Percentiles rank a stretch among this genome's conserved stretches.
Evolutionary conservation across 1,139 yeast species (phyloP).

Genomic region (Scheffersomyces segobiensis): DNA sequence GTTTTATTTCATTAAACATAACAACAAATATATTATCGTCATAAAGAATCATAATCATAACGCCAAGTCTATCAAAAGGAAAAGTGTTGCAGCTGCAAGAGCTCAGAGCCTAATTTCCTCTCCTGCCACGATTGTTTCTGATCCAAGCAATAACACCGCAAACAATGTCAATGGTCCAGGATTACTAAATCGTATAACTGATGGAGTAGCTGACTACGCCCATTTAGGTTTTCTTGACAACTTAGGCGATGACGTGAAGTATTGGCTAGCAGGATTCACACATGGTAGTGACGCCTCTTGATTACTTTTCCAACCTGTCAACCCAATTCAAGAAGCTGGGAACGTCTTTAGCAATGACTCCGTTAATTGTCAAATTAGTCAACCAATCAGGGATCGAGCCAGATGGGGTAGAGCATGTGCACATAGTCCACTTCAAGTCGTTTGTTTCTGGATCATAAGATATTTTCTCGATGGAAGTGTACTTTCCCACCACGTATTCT

Average conservation of each 20-base stretch:
- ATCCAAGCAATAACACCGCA: slow-evolving; percentile 4
- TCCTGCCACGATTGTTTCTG: not conserved
- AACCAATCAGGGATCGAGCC: slow-evolving; percentile 68
- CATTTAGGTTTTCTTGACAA: slow-evolving; percentile 43
- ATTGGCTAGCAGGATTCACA: slow-evolving; percentile 38
- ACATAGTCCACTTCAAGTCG: slow-evolving; percentile 62
- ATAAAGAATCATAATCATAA: slow-evolving; percentile 37
- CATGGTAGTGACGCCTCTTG: slow-evolving; percentile 19
- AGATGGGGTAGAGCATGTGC: slow-evolving; percentile 63
- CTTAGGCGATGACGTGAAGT: slow-evolving; percentile 45
- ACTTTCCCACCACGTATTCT: slow-evolving; percentile 41
- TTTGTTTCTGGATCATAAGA: slow-evolving; percentile 35
- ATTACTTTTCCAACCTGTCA: slow-evolving; percentile 7
- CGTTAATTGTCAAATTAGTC: slow-evolving; percentile 54
- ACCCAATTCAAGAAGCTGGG: slow-evolving; percentile 60
- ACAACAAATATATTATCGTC: slow-evolving; percentile 33
- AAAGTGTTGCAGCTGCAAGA: slow-evolving; percentile 1
- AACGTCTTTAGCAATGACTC: slow-evolving; percentile 66
- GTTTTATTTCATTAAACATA: slow-evolving; percentile 39
- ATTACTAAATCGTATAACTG: slow-evolving; percentile 19
- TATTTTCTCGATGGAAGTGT: slow-evolving; percentile 62
- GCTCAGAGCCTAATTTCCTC: not conserved
- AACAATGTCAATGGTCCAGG: slow-evolving; percentile 1
- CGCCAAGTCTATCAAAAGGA: slow-evolving; percentile 7
- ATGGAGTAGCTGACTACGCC: slow-evolving; percentile 26